Conservation (phyloP, 164 flowering plant species). For the Hamamelis virginiana region DNA sequence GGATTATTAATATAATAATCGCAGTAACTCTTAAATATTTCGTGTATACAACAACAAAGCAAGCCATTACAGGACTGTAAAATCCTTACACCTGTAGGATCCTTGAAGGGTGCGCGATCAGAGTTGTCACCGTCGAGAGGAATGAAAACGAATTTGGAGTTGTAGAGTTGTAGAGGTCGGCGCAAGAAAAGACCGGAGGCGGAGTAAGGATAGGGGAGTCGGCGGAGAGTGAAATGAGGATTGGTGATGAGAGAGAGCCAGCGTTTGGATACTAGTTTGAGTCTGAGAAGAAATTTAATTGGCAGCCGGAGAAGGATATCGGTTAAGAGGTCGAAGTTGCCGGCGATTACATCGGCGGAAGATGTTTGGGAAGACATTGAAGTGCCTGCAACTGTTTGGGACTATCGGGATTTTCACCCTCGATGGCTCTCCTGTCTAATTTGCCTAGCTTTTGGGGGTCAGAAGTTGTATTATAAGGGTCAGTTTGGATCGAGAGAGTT, state of each 20-base stretch:
- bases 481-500: too few relatives aligned
- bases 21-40: background rate
- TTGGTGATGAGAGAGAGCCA: slow-evolving; percentile 28
- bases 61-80: slow-evolving; percentile 27
- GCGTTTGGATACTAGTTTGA: slow-evolving; percentile 26
- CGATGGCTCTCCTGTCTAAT: too few relatives aligned
- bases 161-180: background rate
- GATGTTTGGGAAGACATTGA: too few relatives aligned
- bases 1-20: slow-evolving; percentile 22
- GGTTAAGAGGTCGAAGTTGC: too few relatives aligned
- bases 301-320: slow-evolving; percentile 7
- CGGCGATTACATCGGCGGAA: too few relatives aligned
- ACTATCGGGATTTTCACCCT: too few relatives aligned
- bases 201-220: background rate
- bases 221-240: slow-evolving; percentile 17
- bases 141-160: slow-evolving; percentile 2
- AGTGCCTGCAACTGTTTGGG: too few relatives aligned
- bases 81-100: slow-evolving; percentile 2
- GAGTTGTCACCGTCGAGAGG: background rate
- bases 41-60: background rate
- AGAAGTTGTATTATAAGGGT: too few relatives aligned
- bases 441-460: too few relatives aligned
- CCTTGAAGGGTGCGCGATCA: slow-evolving; percentile 5
- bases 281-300: slow-evolving; percentile 19
- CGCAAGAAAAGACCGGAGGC: slow-evolving; percentile 18